Percentiles rank a stretch among this genome's conserved stretches.
Evolutionary conservation across 352 stramenopile genomes (phyloP).

Genomic region (Pythium periplocum): DNA sequence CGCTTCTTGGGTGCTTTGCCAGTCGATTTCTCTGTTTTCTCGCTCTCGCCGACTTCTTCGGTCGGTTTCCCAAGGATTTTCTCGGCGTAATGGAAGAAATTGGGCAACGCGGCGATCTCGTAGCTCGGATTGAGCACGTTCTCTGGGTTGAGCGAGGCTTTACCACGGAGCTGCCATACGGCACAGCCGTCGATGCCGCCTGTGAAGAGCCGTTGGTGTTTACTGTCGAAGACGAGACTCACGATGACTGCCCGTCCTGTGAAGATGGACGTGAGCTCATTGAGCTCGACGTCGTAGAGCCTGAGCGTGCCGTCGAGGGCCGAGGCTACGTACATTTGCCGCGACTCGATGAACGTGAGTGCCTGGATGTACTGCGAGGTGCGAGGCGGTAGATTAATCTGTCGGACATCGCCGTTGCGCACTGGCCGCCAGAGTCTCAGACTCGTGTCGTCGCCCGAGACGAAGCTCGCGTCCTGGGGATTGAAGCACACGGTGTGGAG

Average conservation of each 20-base stretch:
- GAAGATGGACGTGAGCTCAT: conserved; percentile 51
- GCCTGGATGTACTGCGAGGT: conserved; percentile 58
- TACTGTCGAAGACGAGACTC: conserved; percentile 46
- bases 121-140: conserved; percentile 49
- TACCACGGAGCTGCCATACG: conserved; percentile 55
- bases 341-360: conserved; percentile 50
- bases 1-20: conserved; percentile 9
- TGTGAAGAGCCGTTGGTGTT: conserved; percentile 44
- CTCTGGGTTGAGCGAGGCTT: conserved; percentile 28
- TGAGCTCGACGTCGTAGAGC: conserved; percentile 50
- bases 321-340: conserved; percentile 57
- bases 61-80: neutral
- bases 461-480: conserved; percentile 55
- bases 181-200: conserved; percentile 58
- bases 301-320: conserved; percentile 59
- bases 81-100: conserved; percentile 32
- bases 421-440: conserved; percentile 37
- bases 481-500: conserved; percentile 68
- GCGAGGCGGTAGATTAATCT: conserved; percentile 45
- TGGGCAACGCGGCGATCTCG: conserved; percentile 37
- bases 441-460: conserved; percentile 44
- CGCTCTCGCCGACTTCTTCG: neutral
- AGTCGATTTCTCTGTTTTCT: conserved; percentile 5
- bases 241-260: conserved; percentile 43
- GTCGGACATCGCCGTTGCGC: conserved; percentile 23